Conservation (phyloP, 345 rosid genomes). For the Linum trigynum region DNA sequence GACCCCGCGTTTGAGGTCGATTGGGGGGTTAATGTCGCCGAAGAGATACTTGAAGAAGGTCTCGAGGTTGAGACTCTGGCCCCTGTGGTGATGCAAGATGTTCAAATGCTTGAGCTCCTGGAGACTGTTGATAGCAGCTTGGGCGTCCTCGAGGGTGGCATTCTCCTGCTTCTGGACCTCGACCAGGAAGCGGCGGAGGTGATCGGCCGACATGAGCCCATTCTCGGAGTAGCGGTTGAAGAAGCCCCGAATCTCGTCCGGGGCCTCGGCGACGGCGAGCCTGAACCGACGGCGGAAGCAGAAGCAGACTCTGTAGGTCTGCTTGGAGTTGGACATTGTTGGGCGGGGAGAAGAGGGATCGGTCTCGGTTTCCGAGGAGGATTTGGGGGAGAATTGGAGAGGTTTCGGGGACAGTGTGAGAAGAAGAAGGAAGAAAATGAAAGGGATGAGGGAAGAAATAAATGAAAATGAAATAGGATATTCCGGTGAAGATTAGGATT, state of each 20-base stretch:
- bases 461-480: no score
- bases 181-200: conserved; percentile 48
- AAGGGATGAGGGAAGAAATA: no score
- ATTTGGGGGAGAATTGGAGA: no score
- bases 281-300: conserved; percentile 72
- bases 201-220: conserved; percentile 37
- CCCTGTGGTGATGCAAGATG: conserved; percentile 26
- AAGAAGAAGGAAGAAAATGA: no score
- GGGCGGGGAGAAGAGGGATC: not conserved
- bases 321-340: conserved; percentile 56
- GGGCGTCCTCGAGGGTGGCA: conserved; percentile 42
- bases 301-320: conserved; percentile 66
- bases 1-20: conserved; percentile 40
- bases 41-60: conserved; percentile 61
- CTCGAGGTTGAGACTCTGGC: conserved; percentile 38
- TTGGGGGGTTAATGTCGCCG: conserved; percentile 40
- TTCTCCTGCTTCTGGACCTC: conserved; percentile 42
- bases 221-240: conserved; percentile 42
- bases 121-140: conserved; percentile 43
- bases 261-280: conserved; percentile 61
- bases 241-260: conserved; percentile 51
- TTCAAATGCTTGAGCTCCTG: conserved; percentile 30
- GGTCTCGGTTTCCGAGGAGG: no score
- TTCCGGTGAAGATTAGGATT: no score
- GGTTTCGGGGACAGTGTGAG: no score